A percentile compares a stretch with the other conserved stretches of the same genome.
Evolutionary conservation across 768 basidiomycete genomes (phyloP).

Genomic region (Tricholoma terreum): DNA sequence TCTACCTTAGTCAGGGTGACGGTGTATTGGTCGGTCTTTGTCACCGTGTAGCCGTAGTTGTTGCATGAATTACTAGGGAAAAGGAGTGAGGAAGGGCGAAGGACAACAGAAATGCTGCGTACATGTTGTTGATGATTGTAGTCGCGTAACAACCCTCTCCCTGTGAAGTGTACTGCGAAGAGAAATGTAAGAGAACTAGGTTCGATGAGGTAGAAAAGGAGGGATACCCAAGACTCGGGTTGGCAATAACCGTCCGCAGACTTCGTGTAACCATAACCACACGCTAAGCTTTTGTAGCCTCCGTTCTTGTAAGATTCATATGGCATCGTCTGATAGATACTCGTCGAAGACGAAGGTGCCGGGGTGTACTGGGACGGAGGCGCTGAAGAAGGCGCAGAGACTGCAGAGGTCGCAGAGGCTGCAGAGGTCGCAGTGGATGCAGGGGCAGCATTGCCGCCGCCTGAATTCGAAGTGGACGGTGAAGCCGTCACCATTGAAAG

Average conservation of each 20-base stretch:
- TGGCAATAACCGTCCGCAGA: slow-evolving; percentile 52
- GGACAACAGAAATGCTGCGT: background rate
- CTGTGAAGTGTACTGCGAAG: slow-evolving; percentile 33
- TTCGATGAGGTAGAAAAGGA: background rate
- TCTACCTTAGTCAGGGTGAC: slow-evolving; percentile 28
- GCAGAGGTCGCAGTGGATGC: slow-evolving; percentile 23
- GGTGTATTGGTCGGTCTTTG: slow-evolving; percentile 34
- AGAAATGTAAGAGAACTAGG: background rate
- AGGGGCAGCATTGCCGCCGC: slow-evolving; percentile 16
- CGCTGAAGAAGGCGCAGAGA: slow-evolving; percentile 26
- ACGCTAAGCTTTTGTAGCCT: slow-evolving; percentile 63
- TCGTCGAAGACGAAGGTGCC: slow-evolving; percentile 27
- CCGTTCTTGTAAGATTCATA: slow-evolving; percentile 59
- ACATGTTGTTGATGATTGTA: slow-evolving; percentile 52
- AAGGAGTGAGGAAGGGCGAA: slow-evolving; percentile 3
- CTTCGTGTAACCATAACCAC: slow-evolving; percentile 70
- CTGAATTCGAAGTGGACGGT: slow-evolving; percentile 11
- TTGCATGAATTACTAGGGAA: slow-evolving; percentile 20
- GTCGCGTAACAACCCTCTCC: slow-evolving; percentile 58
- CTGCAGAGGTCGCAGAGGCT: slow-evolving; percentile 11
- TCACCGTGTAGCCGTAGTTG: slow-evolving; percentile 31
- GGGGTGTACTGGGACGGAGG: slow-evolving; percentile 33
- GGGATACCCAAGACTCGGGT: slow-evolving; percentile 55
- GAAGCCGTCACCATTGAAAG: slow-evolving; percentile 37
- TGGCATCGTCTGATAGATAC: slow-evolving; percentile 50